Evolutionary conservation across 495 filamentous ascomycete genomes (phyloP).

Genomic region (Aspergillus bertholletiae): DNA sequence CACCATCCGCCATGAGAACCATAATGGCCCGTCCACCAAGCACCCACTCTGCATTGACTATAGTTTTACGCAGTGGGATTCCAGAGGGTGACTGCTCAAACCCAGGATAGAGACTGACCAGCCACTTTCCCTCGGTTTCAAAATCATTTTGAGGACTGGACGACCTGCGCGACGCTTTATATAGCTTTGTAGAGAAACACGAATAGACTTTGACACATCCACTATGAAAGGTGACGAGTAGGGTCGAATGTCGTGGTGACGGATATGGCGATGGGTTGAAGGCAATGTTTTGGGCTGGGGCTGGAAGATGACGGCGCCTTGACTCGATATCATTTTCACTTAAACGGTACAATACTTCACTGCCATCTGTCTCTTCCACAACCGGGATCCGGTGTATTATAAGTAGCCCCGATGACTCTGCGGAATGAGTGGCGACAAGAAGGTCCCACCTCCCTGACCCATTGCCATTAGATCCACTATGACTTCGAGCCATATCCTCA

Average conservation of each 20-base stretch:
- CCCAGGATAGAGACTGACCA: constrained; percentile 65
- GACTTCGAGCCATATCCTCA: constrained; percentile 27
- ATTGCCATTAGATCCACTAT: constrained; percentile 10
- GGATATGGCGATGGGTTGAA: constrained; percentile 69
- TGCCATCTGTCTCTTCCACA: constrained; percentile 19
- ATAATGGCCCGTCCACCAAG: constrained; percentile 74
- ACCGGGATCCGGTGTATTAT: constrained; percentile 52
- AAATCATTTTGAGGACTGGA: constrained; percentile 27
- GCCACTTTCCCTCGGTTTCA: constrained; percentile 52
- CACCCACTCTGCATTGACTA: constrained; percentile 82
- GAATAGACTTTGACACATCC: constrained; percentile 69
- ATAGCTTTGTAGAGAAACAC: constrained; percentile 33
- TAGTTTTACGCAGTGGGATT: constrained; percentile 59
- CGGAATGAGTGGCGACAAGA: constrained; percentile 59
- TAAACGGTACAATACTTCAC: constrained; percentile 26
- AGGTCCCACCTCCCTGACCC: constrained; percentile 45
- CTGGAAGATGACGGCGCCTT: constrained; percentile 60
- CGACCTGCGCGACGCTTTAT: constrained; percentile 23
- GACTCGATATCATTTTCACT: constrained; percentile 49
- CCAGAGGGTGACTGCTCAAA: constrained; percentile 47
- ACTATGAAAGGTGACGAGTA: constrained; percentile 64
- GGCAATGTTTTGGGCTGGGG: constrained; percentile 60
- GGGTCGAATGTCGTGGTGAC: constrained; percentile 52
- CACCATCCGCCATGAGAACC: constrained; percentile 73
- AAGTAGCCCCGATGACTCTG: constrained; percentile 64